phyloP scores from a whole-genome alignment of 768 basidiomycete species.

The Nidularia pulvinata region DNA sequence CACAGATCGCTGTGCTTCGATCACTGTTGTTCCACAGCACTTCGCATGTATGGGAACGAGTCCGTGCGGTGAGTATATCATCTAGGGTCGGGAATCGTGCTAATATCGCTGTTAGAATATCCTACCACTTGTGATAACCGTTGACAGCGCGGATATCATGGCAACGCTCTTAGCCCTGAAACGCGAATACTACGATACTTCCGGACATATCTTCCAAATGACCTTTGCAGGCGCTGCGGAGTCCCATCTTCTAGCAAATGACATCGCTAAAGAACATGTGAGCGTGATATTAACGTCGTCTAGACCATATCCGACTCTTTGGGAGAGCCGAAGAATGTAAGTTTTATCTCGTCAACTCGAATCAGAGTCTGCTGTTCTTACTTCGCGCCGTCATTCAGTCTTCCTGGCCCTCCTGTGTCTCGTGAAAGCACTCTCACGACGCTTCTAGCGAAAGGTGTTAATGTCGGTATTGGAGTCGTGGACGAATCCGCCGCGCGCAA shows the following conservation, averaged over 20 bases:
- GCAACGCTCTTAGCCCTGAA: conserved; percentile 66
- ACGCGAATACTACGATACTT: conserved; percentile 40
- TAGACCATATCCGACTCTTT: conserved; percentile 61
- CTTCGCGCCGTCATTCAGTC: conserved; percentile 22
- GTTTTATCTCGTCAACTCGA: conserved; percentile 11
- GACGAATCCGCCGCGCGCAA: conserved; percentile 69
- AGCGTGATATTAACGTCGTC: conserved; percentile 71
- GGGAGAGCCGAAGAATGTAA: conserved; percentile 69
- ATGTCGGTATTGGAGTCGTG: conserved; percentile 57
- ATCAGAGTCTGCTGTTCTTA: neutral
- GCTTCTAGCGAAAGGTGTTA: conserved; percentile 60
- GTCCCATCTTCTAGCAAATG: conserved; percentile 58
- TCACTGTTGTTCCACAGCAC: conserved; percentile 32
- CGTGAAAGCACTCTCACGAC: conserved; percentile 50
- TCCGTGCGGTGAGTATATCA: conserved; percentile 28
- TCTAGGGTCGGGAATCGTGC: conserved; percentile 14
- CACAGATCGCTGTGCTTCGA: conserved; percentile 59
- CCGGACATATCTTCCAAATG: conserved; percentile 28
- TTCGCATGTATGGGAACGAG: conserved; percentile 28
- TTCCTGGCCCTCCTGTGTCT: conserved; percentile 72
- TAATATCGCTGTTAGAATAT: conserved; percentile 39
- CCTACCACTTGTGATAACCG: conserved; percentile 64
- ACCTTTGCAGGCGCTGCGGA: conserved; percentile 65
- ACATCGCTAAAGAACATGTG: conserved; percentile 60
- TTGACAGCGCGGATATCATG: conserved; percentile 77